Evolutionary conservation across 2,329 filamentous ascomycete species (phyloP).

Genomic region (Monilinia fructicola): DNA sequence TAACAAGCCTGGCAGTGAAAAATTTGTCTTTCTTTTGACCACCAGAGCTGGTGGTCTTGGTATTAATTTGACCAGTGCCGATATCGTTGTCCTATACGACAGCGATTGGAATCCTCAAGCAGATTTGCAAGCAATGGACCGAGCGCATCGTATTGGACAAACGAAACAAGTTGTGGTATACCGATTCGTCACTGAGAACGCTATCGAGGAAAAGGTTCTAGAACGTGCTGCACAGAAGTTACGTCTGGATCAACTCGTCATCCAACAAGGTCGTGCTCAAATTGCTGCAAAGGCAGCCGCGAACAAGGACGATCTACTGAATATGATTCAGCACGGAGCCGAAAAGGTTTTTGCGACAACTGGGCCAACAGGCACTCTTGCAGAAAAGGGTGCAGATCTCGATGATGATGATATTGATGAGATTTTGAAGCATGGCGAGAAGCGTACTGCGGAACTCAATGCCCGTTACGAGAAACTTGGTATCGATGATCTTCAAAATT

Average conservation of each 20-base stretch:
- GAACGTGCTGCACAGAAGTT: slow-evolving; percentile 96
- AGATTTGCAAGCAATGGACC: slow-evolving; percentile 97
- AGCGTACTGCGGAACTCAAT: slow-evolving; percentile 85
- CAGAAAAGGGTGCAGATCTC: slow-evolving; percentile 61
- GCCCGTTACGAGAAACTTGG: slow-evolving; percentile 95
- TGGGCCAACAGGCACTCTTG: slow-evolving; percentile 60
- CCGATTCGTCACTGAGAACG: slow-evolving; percentile 95
- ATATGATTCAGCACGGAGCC: slow-evolving; percentile 99
- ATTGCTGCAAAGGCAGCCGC: slow-evolving; percentile 86
- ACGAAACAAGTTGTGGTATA: slow-evolving; percentile 98
- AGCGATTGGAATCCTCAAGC: slow-evolving; percentile 99
- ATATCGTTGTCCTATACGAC: slow-evolving; percentile 95
- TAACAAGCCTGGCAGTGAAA: slow-evolving; percentile 93
- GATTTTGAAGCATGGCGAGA: slow-evolving; percentile 82
- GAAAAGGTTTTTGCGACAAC: slow-evolving; percentile 85
- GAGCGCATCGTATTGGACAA: slow-evolving; percentile 96
- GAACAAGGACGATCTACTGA: slow-evolving; percentile 92
- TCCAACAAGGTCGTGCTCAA: slow-evolving; percentile 94
- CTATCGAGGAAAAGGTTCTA: slow-evolving; percentile 96
- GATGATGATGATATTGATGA: slow-evolving; percentile 87
- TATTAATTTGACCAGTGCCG: slow-evolving; percentile 92
- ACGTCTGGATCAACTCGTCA: slow-evolving; percentile 93
- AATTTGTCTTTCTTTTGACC: slow-evolving; percentile 93
- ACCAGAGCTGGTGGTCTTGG: slow-evolving; percentile 93
- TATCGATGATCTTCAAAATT: slow-evolving; percentile 95